A percentile compares a stretch with the other conserved stretches of the same genome.
These are phyloP conservation scores for Neckera pumila DNA, from an alignment of 225 moss, liverwort and hornwort species.

Conservation along the genomic window DNA sequence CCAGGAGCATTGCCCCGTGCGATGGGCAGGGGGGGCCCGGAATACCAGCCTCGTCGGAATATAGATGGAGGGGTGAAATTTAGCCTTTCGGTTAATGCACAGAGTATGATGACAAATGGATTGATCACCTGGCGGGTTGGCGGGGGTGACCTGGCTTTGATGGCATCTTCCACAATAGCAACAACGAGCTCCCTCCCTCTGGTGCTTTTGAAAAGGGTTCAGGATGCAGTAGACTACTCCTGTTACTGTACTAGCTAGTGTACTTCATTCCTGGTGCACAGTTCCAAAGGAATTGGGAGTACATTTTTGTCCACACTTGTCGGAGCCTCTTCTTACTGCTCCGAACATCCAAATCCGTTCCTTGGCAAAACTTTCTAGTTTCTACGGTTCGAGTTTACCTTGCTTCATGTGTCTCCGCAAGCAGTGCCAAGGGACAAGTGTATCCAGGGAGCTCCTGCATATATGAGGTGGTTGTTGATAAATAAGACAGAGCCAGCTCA, in stretches of 20 bases:
- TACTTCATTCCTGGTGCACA: slow-evolving; percentile 5
- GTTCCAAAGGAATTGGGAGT: background rate
- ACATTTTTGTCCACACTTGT: background rate
- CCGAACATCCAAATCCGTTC: background rate
- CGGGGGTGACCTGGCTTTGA: background rate
- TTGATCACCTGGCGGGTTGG: background rate
- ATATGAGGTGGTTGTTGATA: background rate
- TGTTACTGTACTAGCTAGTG: background rate
- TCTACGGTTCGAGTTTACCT: too few species aligned
- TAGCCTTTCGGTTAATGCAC: background rate
- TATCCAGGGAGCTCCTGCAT: background rate
- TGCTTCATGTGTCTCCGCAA: background rate
- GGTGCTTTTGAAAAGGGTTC: background rate
- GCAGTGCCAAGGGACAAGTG: background rate
- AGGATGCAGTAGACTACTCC: background rate
- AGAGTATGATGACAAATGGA: background rate
- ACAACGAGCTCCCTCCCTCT: background rate
- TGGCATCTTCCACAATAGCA: background rate
- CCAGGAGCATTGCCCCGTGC: background rate
- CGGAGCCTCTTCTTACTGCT: background rate
- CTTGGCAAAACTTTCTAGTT: background rate
- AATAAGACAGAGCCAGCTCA: background rate
- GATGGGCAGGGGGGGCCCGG: background rate
- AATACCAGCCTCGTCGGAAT: background rate
- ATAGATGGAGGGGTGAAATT: background rate